Evolutionary conservation across 1,139 yeast genomes (phyloP), one percentile per base, ranked within the genome.

Genomic region (Starmera stellimalicola): DNA sequence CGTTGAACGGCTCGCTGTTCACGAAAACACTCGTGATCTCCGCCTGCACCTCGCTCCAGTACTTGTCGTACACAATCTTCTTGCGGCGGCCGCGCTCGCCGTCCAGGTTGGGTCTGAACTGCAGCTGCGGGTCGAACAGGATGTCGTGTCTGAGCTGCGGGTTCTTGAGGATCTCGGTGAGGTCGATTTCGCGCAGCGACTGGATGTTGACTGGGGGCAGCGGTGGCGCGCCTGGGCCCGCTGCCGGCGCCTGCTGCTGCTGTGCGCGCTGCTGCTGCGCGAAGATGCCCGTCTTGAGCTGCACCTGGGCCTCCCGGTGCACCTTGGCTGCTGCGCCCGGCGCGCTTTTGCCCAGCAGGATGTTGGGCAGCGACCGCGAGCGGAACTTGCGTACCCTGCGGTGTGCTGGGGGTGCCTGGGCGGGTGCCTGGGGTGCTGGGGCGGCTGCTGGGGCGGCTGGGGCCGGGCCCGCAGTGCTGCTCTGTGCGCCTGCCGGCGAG

Each of bases 81-180:
- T 85, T 84, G 41, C 87, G 69, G 45, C 76, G 68, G 26, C 95
- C 95, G 36, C 95, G 65, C 57, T 84, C 95, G 33, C 95, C 94
- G 56, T 87, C 94, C 46, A 85, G 63, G 54, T 88, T 83, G 27
- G 96, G 95, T 47, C 95, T 70, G 57, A 87, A 87, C 62, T 87
- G 95, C 39, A 88, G 67, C 52, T 83, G 85, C 14, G 96, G 94
- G 59, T 88, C 96, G 54, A 88, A 88, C 18, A 85, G 68, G 38
- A 88, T 84, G 53, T 88, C 97, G 55, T 88, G 97, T 42, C 97
- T 73, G 38, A 88, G 65, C 57, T 85, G 95, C 7, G 95, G 95
- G 57, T 88, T 88, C 53, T 83, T 83, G 48, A 88, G 68, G 37
- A 91, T 87, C 52, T 87, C 95, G 42, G 82, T 84, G 35, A 88